Conservation (phyloP, 805 yeast species). For the Isabelozyma pseudorhagii region DNA sequence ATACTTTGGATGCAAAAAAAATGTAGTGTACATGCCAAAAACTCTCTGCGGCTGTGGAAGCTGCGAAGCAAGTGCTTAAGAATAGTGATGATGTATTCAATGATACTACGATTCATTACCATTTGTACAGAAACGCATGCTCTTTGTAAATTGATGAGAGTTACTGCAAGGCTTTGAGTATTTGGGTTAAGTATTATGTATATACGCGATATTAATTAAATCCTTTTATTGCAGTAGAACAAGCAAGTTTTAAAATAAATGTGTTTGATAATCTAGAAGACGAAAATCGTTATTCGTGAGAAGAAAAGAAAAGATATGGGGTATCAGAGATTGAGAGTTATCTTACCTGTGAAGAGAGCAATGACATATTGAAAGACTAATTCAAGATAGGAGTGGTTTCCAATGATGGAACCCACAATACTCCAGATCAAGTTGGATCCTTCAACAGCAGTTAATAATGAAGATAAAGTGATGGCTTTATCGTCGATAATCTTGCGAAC, state of each 20-base stretch:
- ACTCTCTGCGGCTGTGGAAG: too few species aligned
- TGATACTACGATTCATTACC: too few species aligned
- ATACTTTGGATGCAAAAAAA: too few species aligned
- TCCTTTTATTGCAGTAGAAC: not conserved
- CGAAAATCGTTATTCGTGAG: not conserved
- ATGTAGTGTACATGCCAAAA: too few species aligned
- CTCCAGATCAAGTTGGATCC: not conserved
- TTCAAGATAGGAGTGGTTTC: not conserved
- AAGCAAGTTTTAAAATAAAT: not conserved
- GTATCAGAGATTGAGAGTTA: not conserved
- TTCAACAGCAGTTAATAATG: not conserved
- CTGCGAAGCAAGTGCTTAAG: too few species aligned
- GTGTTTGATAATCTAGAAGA: not conserved
- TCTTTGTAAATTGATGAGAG: too few species aligned
- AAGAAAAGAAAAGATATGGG: not conserved
- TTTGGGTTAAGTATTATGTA: too few species aligned
- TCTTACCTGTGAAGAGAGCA: not conserved
- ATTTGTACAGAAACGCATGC: too few species aligned
- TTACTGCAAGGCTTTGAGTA: too few species aligned
- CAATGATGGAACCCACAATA: not conserved
- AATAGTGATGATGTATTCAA: too few species aligned
- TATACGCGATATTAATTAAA: too few species aligned
- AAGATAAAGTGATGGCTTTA: slow-evolving; percentile 13
- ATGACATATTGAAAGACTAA: not conserved
- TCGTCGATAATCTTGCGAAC: slow-evolving; percentile 16